Percentiles rank a stretch among this genome's conserved stretches.
These are phyloP conservation scores for Peniophora sp. DNA, from an alignment of 1,284 basidiomycete genomes.

Conservation along the genomic window DNA sequence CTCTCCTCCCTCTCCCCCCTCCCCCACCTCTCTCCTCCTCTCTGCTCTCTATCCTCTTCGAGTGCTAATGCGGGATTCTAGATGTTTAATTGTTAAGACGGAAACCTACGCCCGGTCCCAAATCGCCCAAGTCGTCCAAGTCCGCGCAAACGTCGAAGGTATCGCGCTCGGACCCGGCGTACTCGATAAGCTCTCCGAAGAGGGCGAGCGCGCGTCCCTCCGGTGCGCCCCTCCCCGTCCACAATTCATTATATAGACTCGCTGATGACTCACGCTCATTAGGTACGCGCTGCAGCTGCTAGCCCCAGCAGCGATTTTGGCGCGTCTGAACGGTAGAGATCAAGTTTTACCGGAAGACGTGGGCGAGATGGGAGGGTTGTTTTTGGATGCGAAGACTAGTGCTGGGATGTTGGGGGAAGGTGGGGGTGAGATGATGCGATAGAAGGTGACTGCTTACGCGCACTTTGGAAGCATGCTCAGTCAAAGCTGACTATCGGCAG, in stretches of 20 bases:
- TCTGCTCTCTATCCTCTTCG: background rate
- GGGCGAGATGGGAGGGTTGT: conserved; percentile 86
- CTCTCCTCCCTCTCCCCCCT: conserved; percentile 2
- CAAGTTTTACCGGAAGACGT: conserved; percentile 87
- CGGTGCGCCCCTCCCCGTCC: conserved; percentile 40
- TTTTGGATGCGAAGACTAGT: conserved; percentile 88
- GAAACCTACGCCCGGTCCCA: conserved; percentile 80
- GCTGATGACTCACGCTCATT: conserved; percentile 5
- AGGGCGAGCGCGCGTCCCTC: conserved; percentile 81
- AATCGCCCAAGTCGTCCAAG: conserved; percentile 80
- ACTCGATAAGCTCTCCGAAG: conserved; percentile 73
- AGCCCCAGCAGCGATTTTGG: conserved; percentile 88
- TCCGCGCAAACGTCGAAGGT: conserved; percentile 84
- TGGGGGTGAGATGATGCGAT: background rate
- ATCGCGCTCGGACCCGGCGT: conserved; percentile 74
- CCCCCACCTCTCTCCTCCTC: conserved; percentile 4
- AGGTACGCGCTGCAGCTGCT: conserved; percentile 92
- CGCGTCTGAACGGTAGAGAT: conserved; percentile 66
- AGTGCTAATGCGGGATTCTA: conserved; percentile 17
- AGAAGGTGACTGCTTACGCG: no score
- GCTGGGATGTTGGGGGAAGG: conserved; percentile 42
- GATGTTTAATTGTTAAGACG: conserved; percentile 96
- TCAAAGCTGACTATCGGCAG: no score
- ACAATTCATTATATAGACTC: no score
- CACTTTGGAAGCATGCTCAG: no score